Evolutionary conservation across 352 stramenopile genomes (phyloP).

Genomic region (Chrysophaeum taylorii): DNA sequence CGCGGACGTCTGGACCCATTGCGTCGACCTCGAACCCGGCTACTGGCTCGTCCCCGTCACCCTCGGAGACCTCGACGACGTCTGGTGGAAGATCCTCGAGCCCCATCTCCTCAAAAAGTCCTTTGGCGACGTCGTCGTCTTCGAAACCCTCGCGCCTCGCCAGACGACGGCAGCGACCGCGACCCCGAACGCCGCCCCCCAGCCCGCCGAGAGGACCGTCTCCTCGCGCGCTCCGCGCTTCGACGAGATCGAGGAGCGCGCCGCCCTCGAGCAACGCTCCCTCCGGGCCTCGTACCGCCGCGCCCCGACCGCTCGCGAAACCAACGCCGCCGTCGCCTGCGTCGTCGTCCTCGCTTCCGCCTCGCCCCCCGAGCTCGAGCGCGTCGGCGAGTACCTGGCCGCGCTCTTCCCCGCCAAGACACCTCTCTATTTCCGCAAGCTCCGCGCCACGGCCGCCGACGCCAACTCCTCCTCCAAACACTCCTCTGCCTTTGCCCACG

Average conservation of each 20-base stretch:
- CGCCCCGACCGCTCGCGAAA: neutral
- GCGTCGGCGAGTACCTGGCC: neutral
- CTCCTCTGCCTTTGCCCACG: neutral
- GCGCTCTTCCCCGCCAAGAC: neutral
- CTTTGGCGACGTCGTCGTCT: neutral
- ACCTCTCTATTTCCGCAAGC: neutral
- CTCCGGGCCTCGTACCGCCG: neutral
- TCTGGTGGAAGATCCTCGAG: conserved; percentile 12
- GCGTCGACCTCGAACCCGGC: neutral
- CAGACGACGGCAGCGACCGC: neutral
- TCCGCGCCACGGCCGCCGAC: neutral
- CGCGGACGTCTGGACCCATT: neutral
- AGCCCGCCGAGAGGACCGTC: too few species aligned
- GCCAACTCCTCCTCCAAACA: neutral
- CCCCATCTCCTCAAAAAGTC: neutral
- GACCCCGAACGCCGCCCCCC: neutral
- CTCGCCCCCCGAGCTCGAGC: neutral
- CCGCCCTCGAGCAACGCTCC: neutral
- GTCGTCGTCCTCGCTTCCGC: neutral
- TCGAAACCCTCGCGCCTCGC: neutral
- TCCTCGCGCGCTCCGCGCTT: neutral
- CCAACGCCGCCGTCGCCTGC: neutral
- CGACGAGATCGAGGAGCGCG: conserved; percentile 3
- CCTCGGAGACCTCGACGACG: neutral
- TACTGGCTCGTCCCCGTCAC: conserved; percentile 4